Base-by-base conservation (phyloP, 169 alveolate species). In the Eimeria maxima region DNA sequence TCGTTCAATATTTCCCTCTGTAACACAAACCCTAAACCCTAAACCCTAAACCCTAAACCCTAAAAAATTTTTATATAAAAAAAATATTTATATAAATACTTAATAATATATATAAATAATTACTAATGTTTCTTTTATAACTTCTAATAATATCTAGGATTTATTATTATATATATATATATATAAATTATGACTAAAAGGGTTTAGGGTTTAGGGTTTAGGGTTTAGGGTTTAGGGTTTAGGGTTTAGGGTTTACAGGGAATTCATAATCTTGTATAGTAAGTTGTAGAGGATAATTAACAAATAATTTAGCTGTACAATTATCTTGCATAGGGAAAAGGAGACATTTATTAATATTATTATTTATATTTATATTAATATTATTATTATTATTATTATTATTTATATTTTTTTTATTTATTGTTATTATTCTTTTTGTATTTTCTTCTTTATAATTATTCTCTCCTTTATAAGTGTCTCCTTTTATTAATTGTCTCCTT, bases 1-100 rank as follows among this genome's bases (percentile, higher is more conserved):
- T 76, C 87, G 8, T 10, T 45, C 45, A 69, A 16, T 45, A 24
- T 3, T 8, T 69, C 80, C 80, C 44, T n/a, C 80, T 69, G 80
- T 16, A 18, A n/a, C 80, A n/a, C 45, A 69, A 69, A 69, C 80
- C 80, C 80, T 69, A 69, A 69, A 69, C 80, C 80, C 80, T 69
- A 69, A 69, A 69, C 80, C 80, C 80, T 69, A 69, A 69, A 69
- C 80, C 80, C 80, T 69, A 69, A 69, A 69, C 80, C 80, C 80
- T 69, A 69, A 69, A n/a, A 42, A 42, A 42, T 69, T 10, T 8
- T 22, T 65, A n/a, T 5, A 22, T 8, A 5, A 5, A n/a, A 8
- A 65, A n/a, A 5, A n/a, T 5, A n/a, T 16, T 4, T n/a, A n/a
- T n/a, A n/a, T n/a, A n/a, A n/a, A n/a, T n/a, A n/a, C n/a, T n/a